Percentiles rank a stretch among this genome's conserved stretches.
These are phyloP conservation scores for Pseudonitzschia multistriata DNA, from an alignment of 108 stramenopile genomes.

Conservation along the genomic window DNA sequence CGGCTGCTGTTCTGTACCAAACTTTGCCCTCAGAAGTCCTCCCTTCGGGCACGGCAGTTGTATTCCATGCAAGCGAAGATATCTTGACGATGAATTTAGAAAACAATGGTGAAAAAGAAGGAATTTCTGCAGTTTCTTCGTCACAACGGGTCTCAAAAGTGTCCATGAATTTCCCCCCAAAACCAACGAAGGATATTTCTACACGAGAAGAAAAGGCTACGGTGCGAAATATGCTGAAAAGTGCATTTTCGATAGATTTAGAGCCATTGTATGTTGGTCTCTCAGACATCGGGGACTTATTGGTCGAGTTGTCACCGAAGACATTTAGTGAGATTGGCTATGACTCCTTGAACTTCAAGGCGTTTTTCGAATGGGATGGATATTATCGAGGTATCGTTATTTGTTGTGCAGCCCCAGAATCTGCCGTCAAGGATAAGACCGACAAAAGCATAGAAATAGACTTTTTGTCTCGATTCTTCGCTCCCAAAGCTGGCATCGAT, in stretches of 20 bases:
- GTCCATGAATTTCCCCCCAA: slow-evolving; percentile 51
- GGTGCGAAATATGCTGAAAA: slow-evolving; percentile 57
- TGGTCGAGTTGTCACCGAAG: slow-evolving; percentile 71
- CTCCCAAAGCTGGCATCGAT: slow-evolving; percentile 89
- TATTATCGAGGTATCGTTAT: slow-evolving; percentile 79
- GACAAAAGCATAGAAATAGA: slow-evolving; percentile 37
- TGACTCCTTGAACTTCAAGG: slow-evolving; percentile 48
- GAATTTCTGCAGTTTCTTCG: neutral
- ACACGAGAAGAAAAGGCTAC: slow-evolving; percentile 33
- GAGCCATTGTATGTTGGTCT: slow-evolving; percentile 63
- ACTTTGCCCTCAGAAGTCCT: slow-evolving; percentile 14
- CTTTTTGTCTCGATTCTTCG: slow-evolving; percentile 93
- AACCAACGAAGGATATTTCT: slow-evolving; percentile 33
- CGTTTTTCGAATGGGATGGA: slow-evolving; percentile 56
- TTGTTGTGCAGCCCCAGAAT: slow-evolving; percentile 42
- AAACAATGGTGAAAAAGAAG: neutral
- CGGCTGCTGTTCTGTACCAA: slow-evolving; percentile 58
- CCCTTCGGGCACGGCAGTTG: slow-evolving; percentile 24
- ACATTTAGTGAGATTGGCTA: slow-evolving; percentile 52
- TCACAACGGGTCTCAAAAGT: slow-evolving; percentile 18
- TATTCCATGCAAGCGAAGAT: slow-evolving; percentile 62
- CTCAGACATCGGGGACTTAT: slow-evolving; percentile 67
- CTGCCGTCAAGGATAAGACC: slow-evolving; percentile 18
- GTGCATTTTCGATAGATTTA: slow-evolving; percentile 44
- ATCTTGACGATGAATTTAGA: slow-evolving; percentile 28